Percentiles rank a stretch among this genome's conserved stretches.
Evolutionary conservation across 2,329 filamentous ascomycete species (phyloP).

Genomic region (Tolypocladium album): DNA sequence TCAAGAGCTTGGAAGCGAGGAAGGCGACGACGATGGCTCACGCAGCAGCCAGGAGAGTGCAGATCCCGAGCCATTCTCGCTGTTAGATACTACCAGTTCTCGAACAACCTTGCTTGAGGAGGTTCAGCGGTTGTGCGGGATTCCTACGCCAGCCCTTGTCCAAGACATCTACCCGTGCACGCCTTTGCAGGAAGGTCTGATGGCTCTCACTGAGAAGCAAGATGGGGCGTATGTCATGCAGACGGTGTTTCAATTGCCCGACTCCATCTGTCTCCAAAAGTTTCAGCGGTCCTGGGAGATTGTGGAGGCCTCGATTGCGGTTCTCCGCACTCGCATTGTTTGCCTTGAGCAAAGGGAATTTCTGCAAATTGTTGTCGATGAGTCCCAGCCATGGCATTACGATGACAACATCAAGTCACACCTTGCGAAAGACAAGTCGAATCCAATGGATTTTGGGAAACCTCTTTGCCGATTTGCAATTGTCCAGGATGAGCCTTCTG

Average conservation of each 20-base stretch:
- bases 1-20: not conserved
- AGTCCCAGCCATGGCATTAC: not conserved
- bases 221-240: slow-evolving; percentile 25
- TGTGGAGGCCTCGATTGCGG: not conserved
- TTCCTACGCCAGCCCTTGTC: not conserved
- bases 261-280: not conserved
- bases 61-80: not conserved
- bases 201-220: slow-evolving; percentile 21
- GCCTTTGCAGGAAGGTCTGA: slow-evolving; percentile 27
- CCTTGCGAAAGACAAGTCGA: not conserved
- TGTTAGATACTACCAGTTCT: not conserved
- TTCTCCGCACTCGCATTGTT: not conserved
- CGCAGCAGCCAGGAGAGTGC: not conserved
- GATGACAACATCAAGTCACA: not conserved
- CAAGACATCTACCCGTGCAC: slow-evolving; percentile 28
- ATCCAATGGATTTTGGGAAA: not conserved
- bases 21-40: not conserved
- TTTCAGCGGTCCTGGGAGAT: not conserved
- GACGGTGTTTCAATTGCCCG: slow-evolving; percentile 6
- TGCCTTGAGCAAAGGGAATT: not conserved
- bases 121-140: not conserved
- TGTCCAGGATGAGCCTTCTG: not conserved
- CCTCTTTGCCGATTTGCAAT: not conserved
- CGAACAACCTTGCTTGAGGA: not conserved
- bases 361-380: not conserved